These are phyloP conservation scores for Grosmannia serpens DNA, from an alignment of 2,329 filamentous ascomycete species.

Conservation along the genomic window DNA sequence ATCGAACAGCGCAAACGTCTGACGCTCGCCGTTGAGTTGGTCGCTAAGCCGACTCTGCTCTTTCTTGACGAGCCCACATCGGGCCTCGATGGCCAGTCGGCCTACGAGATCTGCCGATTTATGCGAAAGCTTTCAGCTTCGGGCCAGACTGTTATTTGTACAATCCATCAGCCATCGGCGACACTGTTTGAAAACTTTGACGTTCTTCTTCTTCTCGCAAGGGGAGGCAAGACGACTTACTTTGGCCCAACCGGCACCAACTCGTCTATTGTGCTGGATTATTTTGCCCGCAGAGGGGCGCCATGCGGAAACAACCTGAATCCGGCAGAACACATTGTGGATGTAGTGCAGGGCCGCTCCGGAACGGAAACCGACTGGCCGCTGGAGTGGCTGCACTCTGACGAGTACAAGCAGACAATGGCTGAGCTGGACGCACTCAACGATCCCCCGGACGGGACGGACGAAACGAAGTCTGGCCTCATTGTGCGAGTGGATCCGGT, in stretches of 20 bases:
- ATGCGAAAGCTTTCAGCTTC: constrained; percentile 27
- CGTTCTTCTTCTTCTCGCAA: neutral
- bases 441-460: neutral
- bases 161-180: constrained; percentile 3
- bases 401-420: constrained; percentile 35
- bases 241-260: neutral
- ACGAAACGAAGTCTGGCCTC: neutral
- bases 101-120: constrained; percentile 76
- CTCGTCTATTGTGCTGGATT: neutral
- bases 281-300: neutral
- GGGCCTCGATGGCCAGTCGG: constrained; percentile 84
- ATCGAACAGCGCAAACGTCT: constrained; percentile 61
- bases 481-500: neutral
- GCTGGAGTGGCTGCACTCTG: constrained; percentile 43
- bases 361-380: neutral
- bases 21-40: constrained; percentile 85
- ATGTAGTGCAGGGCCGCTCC: neutral
- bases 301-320: neutral
- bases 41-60: constrained; percentile 77
- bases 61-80: constrained; percentile 94
- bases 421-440: neutral
- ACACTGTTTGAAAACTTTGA: constrained; percentile 1
- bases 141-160: constrained; percentile 8
- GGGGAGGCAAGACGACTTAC: neutral
- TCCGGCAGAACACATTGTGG: constrained; percentile 2